phyloP scores from a whole-genome alignment of 331 rosid species.

The Cydonia oblonga region DNA sequence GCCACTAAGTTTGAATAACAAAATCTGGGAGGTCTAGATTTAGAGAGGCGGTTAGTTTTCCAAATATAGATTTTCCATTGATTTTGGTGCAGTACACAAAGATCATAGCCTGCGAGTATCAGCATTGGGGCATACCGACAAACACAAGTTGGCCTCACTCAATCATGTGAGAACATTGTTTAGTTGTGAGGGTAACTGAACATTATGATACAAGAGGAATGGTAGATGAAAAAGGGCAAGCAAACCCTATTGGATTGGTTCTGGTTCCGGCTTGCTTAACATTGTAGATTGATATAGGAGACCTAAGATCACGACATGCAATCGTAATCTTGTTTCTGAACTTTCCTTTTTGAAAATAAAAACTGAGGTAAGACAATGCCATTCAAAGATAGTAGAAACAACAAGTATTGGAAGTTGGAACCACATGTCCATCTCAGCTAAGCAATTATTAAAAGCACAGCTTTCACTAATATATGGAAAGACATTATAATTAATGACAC shows the following conservation, averaged over 20 bases:
- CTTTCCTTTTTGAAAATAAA: background rate
- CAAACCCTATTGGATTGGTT: conserved; percentile 1
- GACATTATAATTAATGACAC: background rate
- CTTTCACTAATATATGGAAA: background rate
- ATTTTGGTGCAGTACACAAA: conserved; percentile 1
- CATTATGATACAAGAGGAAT: background rate
- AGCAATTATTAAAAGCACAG: background rate
- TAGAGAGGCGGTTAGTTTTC: background rate
- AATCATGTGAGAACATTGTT: background rate
- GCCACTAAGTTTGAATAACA: background rate
- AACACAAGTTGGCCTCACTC: background rate
- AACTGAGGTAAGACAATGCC: background rate
- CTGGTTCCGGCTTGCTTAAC: background rate
- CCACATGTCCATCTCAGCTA: background rate
- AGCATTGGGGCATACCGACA: background rate
- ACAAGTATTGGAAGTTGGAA: conserved; percentile 6
- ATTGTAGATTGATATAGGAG: conserved; percentile 3
- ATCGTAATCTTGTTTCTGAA: background rate
- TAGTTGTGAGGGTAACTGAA: background rate
- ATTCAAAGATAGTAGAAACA: background rate
- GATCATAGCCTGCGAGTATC: background rate
- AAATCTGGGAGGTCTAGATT: background rate
- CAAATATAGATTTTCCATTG: background rate
- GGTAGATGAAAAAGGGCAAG: background rate
- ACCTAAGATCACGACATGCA: background rate